Evolutionary conservation across 441 rosid species (phyloP).

Genomic region (Gossypium schwendimanii): DNA sequence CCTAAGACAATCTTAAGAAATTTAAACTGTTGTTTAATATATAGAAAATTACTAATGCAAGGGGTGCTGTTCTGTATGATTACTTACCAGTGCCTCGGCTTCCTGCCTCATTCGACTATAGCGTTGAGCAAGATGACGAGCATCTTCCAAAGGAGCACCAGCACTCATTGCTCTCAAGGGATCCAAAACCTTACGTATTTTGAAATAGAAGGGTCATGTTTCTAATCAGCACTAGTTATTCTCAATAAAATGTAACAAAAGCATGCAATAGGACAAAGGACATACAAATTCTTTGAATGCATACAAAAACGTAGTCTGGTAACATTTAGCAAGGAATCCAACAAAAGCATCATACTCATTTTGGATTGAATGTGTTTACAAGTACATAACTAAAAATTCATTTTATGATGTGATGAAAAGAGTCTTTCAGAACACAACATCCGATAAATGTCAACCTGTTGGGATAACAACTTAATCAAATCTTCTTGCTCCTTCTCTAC

Average conservation of each 20-base stretch:
- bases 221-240: neutral
- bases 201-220: conserved; percentile 2
- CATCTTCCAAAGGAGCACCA: conserved; percentile 82
- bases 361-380: conserved; percentile 1
- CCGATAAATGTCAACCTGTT: conserved; percentile 11
- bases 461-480: conserved; percentile 11
- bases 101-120: conserved; percentile 91
- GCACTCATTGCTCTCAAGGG: conserved; percentile 79
- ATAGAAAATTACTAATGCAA: neutral
- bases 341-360: neutral
- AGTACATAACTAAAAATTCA: neutral
- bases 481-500: conserved; percentile 75
- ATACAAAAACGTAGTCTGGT: neutral
- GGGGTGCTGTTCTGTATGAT: neutral
- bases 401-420: neutral
- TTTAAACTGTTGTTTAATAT: neutral
- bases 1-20: neutral
- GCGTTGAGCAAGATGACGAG: conserved; percentile 92
- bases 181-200: conserved; percentile 62
- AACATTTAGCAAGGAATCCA: neutral
- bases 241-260: neutral
- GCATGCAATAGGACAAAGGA: neutral
- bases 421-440: neutral
- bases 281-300: neutral
- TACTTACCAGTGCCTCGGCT: conserved; percentile 48